Conservation (phyloP, 495 filamentous ascomycete genomes). For the Pseudomonodictys pantanalensis region DNA sequence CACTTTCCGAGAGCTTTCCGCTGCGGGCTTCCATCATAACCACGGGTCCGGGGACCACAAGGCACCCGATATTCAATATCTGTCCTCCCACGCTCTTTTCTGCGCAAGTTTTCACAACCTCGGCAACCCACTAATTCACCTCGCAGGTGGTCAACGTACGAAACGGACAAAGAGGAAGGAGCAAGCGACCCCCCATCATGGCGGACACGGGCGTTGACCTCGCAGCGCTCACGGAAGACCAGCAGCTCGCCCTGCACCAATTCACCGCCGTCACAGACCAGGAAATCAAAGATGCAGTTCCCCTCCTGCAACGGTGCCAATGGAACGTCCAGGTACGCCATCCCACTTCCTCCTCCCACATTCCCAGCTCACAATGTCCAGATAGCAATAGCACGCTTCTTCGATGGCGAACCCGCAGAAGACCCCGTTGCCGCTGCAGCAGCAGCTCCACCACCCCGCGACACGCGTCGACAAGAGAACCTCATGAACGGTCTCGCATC, state of each 20-base stretch:
- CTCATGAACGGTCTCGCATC: slow-evolving; percentile 58
- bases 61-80: not conserved
- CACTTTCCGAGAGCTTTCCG: not conserved
- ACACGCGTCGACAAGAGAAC: slow-evolving; percentile 63
- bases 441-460: slow-evolving; percentile 55
- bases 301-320: slow-evolving; percentile 76
- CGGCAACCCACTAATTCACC: not conserved
- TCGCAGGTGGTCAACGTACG: not conserved
- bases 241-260: slow-evolving; percentile 79
- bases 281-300: slow-evolving; percentile 71
- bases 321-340: slow-evolving; percentile 90
- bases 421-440: slow-evolving; percentile 67
- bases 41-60: not conserved
- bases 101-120: not conserved
- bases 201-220: slow-evolving; percentile 54
- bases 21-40: not conserved
- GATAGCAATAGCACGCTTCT: slow-evolving; percentile 96
- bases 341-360: not conserved
- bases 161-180: not conserved
- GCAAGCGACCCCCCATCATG: slow-evolving; percentile 23
- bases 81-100: not conserved
- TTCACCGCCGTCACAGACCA: slow-evolving; percentile 87
- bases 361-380: slow-evolving; percentile 43
- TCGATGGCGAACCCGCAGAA: slow-evolving; percentile 86
- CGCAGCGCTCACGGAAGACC: slow-evolving; percentile 64